Conservation (phyloP, 768 basidiomycete species). For the Antrodiella citrinella region DNA sequence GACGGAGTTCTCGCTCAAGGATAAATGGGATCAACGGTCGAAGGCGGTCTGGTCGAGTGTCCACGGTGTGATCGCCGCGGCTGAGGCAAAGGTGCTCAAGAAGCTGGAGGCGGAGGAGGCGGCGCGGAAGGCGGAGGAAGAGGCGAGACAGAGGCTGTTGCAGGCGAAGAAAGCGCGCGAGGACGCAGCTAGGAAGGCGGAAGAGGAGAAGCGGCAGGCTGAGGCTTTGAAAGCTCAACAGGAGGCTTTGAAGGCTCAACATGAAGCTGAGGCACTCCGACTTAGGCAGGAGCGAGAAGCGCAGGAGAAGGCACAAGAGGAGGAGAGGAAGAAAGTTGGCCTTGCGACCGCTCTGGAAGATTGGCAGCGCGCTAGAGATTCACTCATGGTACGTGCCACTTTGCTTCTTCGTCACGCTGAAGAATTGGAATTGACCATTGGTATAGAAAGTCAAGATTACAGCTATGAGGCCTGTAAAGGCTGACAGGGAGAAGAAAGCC, state of each 20-base stretch:
- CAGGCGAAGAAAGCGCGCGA: conserved; percentile 20
- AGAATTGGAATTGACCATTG: conserved; percentile 6
- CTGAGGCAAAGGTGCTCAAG: conserved; percentile 51
- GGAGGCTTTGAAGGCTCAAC: conserved; percentile 13
- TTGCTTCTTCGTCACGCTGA: too few species aligned
- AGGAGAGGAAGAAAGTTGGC: conserved; percentile 37
- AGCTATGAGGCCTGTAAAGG: conserved; percentile 58
- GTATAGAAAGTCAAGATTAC: conserved; percentile 58
- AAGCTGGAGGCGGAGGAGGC: conserved; percentile 51
- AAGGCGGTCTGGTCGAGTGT: conserved; percentile 45
- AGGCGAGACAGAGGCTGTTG: conserved; percentile 18
- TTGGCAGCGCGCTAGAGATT: conserved; percentile 49
- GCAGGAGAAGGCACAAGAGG: conserved; percentile 25
- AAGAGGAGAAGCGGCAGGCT: conserved; percentile 13
- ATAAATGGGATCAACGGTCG: conserved; percentile 38
- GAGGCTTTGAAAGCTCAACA: conserved; percentile 16
- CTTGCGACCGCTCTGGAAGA: conserved; percentile 53
- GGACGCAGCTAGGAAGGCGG: conserved; percentile 14
- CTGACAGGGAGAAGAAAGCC: conserved; percentile 42
- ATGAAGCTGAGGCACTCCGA: conserved; percentile 27
- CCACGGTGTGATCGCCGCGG: conserved; percentile 51
- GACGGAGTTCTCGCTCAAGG: conserved; percentile 37
- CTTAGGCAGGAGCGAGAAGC: conserved; percentile 24
- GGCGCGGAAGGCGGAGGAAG: conserved; percentile 40
- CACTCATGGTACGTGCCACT: conserved; percentile 37